A percentile compares a stretch with the other conserved stretches of the same genome.
Evolutionary conservation across 345 rosid genomes (phyloP).

Genomic region (Eucalyptus melliodora): DNA sequence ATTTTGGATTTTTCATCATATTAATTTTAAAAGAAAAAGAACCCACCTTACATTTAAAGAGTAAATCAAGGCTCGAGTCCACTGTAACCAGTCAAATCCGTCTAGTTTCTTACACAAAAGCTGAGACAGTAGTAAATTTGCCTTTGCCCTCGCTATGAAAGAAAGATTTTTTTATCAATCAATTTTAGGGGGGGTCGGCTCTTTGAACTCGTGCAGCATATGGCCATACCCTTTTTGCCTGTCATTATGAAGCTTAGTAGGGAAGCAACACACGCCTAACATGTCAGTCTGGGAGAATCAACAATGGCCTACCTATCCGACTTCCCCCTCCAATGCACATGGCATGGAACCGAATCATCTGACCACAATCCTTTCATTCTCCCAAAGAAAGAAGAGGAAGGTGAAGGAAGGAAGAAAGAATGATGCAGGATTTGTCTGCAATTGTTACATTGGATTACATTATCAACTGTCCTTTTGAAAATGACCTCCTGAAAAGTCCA

Average conservation of each 20-base stretch:
- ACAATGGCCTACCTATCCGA: not conserved
- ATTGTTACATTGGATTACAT: not conserved
- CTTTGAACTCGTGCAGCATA: not conserved
- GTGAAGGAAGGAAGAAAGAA: not conserved
- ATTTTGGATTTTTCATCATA: accelerated
- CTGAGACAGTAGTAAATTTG: not conserved
- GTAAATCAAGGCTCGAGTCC: not conserved
- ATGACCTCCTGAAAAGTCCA: not conserved
- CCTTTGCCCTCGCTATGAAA: not conserved
- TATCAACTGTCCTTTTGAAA: not conserved
- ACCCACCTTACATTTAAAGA: not conserved
- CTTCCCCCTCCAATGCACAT: conserved; percentile 7
- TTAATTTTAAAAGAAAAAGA: not conserved
- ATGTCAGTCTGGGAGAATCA: not conserved
- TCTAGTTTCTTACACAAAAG: not conserved
- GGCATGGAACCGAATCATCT: not conserved
- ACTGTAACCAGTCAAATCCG: not conserved
- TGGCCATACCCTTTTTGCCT: not conserved
- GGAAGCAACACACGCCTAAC: not conserved
- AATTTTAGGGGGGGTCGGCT: not conserved
- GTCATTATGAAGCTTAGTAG: not conserved
- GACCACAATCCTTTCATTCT: not conserved
- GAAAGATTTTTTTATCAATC: not conserved
- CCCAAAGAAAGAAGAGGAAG: not conserved
- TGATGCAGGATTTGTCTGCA: not conserved